Evolutionary conservation across 495 filamentous ascomycete species (phyloP).

Genomic region (Astrothelium subdiscretum): DNA sequence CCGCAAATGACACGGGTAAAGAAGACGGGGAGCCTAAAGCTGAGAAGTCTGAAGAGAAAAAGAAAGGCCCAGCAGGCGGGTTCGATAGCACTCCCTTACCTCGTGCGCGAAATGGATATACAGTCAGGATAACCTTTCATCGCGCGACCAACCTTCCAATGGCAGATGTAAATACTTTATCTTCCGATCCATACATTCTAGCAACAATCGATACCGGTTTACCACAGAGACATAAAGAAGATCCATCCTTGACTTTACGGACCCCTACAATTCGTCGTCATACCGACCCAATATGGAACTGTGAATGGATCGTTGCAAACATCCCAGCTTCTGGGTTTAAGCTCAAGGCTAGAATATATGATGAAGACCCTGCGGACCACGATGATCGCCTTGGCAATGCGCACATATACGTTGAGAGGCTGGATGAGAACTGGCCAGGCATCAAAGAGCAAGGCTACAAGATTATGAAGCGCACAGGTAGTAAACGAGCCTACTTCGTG

Average conservation of each 20-base stretch:
- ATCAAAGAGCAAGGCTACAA: slow-evolving; percentile 54
- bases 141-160: slow-evolving; percentile 67
- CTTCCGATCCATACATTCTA: slow-evolving; percentile 73
- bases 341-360: slow-evolving; percentile 71
- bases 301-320: slow-evolving; percentile 78
- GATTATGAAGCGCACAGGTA: slow-evolving; percentile 71
- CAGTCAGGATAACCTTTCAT: slow-evolving; percentile 75
- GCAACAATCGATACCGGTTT: slow-evolving; percentile 54
- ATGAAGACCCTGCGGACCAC: slow-evolving; percentile 79
- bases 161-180: slow-evolving; percentile 62
- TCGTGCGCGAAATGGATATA: slow-evolving; percentile 60
- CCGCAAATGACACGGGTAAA: not conserved
- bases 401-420: slow-evolving; percentile 45
- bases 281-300: slow-evolving; percentile 68
- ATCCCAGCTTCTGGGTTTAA: slow-evolving; percentile 66
- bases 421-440: slow-evolving; percentile 56
- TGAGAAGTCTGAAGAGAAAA: slow-evolving; percentile 22
- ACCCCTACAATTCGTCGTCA: slow-evolving; percentile 62
- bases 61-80: slow-evolving; percentile 54
- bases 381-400: slow-evolving; percentile 82
- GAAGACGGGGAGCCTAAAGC: not conserved
- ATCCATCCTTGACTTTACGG: slow-evolving; percentile 57
- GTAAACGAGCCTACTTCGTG: slow-evolving; percentile 70
- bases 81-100: slow-evolving; percentile 71
- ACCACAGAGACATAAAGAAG: slow-evolving; percentile 66